Evolutionary conservation across 2,329 filamentous ascomycete species (phyloP), one percentile per base, ranked within the genome.

Genomic region (Thelonectria olida): DNA sequence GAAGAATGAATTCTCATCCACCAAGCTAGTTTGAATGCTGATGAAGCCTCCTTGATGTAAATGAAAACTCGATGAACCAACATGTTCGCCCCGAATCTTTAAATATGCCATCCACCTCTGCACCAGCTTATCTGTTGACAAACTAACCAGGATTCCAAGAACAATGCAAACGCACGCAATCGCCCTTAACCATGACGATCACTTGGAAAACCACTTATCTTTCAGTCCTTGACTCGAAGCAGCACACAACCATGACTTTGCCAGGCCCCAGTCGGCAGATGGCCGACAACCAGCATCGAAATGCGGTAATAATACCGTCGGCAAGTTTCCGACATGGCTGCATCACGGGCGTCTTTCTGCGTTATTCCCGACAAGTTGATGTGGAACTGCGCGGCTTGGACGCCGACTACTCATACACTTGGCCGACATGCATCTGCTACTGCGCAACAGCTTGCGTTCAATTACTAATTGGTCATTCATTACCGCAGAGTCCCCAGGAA

Each of bases 221-320:
- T 17, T 12, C 13, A 25, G 6, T 22, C 3, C 9, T 9, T 17
- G 34, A 15, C 10, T 22, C 9, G 12, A 47, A 51, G 15, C 22
- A 9, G 49, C 20, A 9, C 2, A 15, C 34, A 28, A 19, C 15
- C 49, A 13, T 9, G 25, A 20, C 36, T 10, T 31, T 27, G n/a
- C 13, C 25, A 36, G 8, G 15, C 23, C 27, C 28, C 39, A 25
- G 27, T 27, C 57, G 57, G 52, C 20, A n/a, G 6, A 39, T 15
- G 6, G 10, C 54, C 55, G 54, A 31, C 10, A 4, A 3, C n/a
- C 51, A 20, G 45, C 27, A 22, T 10, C 36, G 3, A 5, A n/a
- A 31, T n/a, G n/a, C 6, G n/a, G 59, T 23, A 62, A 45, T 7
- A 17, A 23, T 22, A 7, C 15, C 28, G 50, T 62, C 60, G 60